phyloP scores from a whole-genome alignment of 192 early-diverging fungal species.

The Geranomyces michiganensis region DNA sequence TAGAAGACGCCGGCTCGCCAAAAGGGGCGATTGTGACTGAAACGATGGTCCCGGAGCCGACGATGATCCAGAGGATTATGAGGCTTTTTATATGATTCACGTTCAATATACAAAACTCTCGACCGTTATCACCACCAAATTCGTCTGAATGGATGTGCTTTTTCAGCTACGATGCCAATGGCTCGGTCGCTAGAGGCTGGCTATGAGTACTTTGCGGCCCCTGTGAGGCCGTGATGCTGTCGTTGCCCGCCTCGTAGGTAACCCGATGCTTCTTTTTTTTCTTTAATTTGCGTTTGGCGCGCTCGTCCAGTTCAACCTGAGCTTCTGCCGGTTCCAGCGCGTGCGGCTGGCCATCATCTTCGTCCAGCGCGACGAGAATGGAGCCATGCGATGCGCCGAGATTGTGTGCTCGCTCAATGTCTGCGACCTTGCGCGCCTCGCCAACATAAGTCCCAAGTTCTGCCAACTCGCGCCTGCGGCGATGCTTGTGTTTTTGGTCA shows the following conservation, averaged over 20 bases:
- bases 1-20: neutral
- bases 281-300: neutral
- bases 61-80: too few relatives aligned
- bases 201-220: too few relatives aligned
- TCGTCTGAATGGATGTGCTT: too few relatives aligned
- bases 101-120: too few relatives aligned
- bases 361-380: conserved; percentile 7
- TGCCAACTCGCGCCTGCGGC: neutral
- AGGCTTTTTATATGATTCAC: too few relatives aligned
- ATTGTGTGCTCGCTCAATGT: conserved; percentile 7
- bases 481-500: neutral
- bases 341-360: neutral
- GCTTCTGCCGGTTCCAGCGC: neutral
- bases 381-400: conserved; percentile 12
- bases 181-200: too few relatives aligned
- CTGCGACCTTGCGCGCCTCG: neutral
- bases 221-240: too few relatives aligned
- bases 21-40: too few relatives aligned
- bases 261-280: conserved; percentile 2
- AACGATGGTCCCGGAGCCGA: too few relatives aligned
- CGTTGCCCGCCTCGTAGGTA: too few relatives aligned
- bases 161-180: too few relatives aligned
- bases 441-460: neutral
- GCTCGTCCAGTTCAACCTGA: neutral
- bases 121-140: too few relatives aligned